These are phyloP conservation scores for Xerocomellus amylosporus DNA, from an alignment of 768 basidiomycete species.

Conservation along the genomic window DNA sequence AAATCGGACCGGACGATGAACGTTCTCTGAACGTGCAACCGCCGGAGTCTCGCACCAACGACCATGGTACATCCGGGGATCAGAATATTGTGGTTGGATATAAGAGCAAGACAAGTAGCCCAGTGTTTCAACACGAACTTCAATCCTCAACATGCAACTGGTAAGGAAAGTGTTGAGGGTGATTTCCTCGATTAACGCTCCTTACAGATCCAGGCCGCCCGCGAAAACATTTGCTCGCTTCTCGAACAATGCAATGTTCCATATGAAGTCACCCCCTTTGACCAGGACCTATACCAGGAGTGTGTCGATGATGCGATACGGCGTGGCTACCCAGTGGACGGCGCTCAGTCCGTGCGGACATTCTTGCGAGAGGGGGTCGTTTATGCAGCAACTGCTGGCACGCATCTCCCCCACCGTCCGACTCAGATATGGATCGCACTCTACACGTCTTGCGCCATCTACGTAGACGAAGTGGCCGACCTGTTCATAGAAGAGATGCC, in stretches of 20 bases:
- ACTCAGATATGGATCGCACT: constrained; percentile 34
- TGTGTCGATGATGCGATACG: constrained; percentile 23
- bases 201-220: constrained; percentile 10
- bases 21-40: background rate
- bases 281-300: constrained; percentile 16
- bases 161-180: background rate
- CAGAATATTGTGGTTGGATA: background rate
- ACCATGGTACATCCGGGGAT: background rate
- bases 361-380: constrained; percentile 33
- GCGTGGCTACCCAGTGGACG: constrained; percentile 28
- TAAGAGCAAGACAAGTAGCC: background rate
- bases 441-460: constrained; percentile 39
- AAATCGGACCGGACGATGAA: background rate
- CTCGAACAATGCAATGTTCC: constrained; percentile 16
- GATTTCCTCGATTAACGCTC: background rate
- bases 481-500: constrained; percentile 21
- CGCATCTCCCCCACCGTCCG: constrained; percentile 25
- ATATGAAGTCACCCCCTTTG: constrained; percentile 13
- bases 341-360: constrained; percentile 21
- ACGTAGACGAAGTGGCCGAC: constrained; percentile 36
- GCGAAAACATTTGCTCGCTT: constrained; percentile 12
- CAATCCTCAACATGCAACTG: constrained; percentile 8
- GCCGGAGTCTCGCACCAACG: no score
- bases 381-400: constrained; percentile 26
- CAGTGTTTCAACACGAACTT: background rate